Evolutionary conservation across 2,329 filamentous ascomycete genomes (phyloP).

Genomic region (Nothophaeocryptopus gaeumannii): DNA sequence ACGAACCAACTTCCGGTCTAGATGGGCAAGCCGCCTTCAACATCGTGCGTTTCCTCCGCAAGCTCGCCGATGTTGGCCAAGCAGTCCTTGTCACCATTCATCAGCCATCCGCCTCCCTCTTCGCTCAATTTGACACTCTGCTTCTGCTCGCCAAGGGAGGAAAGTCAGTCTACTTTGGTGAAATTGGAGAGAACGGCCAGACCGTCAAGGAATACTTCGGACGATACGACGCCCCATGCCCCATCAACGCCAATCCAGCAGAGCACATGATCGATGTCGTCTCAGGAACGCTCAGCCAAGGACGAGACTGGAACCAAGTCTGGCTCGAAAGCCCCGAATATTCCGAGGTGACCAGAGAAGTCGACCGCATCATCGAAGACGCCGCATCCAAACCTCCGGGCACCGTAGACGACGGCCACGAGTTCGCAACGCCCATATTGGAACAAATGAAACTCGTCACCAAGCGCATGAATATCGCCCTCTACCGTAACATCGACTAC

Average conservation of each 20-base stretch:
- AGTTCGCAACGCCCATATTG: constrained; percentile 45
- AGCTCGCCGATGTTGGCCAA: constrained; percentile 64
- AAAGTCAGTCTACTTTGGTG: constrained; percentile 65
- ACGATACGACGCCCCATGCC: constrained; percentile 53
- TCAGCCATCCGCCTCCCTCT: constrained; percentile 63
- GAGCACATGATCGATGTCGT: constrained; percentile 52
- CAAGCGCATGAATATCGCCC: constrained; percentile 53
- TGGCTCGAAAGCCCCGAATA: constrained; percentile 43
- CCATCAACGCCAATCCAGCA: constrained; percentile 53
- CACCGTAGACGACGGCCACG: constrained; percentile 41
- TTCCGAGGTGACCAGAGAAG: constrained; percentile 38
- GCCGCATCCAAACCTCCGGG: constrained; percentile 37
- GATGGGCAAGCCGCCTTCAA: constrained; percentile 68
- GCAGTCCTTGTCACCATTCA: constrained; percentile 69
- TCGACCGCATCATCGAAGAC: constrained; percentile 40
- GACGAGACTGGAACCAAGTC: constrained; percentile 44
- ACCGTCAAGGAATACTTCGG: constrained; percentile 51
- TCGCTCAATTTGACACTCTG: constrained; percentile 65
- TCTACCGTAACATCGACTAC: constrained; percentile 66
- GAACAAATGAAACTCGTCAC: constrained; percentile 44
- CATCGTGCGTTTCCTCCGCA: constrained; percentile 63
- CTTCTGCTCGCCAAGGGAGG: constrained; percentile 64
- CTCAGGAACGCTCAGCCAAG: constrained; percentile 43
- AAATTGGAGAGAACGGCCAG: constrained; percentile 45
- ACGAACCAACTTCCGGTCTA: constrained; percentile 55